Conservation (phyloP, 495 filamentous ascomycete species). For the Penicillium lividum region DNA sequence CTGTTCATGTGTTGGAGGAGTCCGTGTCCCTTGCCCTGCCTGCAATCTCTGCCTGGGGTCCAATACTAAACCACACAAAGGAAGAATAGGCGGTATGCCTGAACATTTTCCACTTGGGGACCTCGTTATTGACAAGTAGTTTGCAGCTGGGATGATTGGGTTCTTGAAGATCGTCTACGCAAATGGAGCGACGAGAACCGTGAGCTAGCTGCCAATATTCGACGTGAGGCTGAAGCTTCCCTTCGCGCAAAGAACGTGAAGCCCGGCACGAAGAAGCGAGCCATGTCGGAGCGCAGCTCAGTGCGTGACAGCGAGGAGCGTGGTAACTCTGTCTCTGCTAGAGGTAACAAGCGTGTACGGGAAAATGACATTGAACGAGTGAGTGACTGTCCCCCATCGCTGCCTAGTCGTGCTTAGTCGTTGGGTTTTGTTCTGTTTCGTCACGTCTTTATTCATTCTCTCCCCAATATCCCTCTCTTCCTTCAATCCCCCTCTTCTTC, state of each 20-base stretch:
- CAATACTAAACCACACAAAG: conserved; percentile 1
- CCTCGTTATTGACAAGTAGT: conserved; percentile 18
- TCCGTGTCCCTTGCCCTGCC: background rate
- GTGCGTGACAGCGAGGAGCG: conserved; percentile 86
- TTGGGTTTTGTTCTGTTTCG: background rate
- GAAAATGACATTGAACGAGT: conserved; percentile 89
- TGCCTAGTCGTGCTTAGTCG: background rate
- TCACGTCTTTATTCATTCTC: background rate
- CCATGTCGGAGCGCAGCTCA: conserved; percentile 74
- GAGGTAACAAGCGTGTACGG: conserved; percentile 64
- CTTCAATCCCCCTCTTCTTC: background rate
- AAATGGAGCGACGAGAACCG: conserved; percentile 95
- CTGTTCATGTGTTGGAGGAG: background rate
- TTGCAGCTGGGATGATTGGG: conserved; percentile 95
- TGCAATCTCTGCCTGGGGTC: background rate
- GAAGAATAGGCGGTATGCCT: background rate
- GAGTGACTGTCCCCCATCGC: conserved; percentile 36
- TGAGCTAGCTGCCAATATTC: conserved; percentile 64
- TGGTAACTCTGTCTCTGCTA: conserved; percentile 63
- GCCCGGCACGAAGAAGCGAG: conserved; percentile 57
- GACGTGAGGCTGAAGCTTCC: conserved; percentile 44
- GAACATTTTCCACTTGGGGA: background rate
- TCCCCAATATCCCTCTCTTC: background rate
- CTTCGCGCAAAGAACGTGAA: conserved; percentile 44
- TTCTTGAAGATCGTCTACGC: conserved; percentile 87